These are phyloP conservation scores for Pterocarpus santalinus DNA, from an alignment of 306 rosid genomes.

Conservation along the genomic window DNA sequence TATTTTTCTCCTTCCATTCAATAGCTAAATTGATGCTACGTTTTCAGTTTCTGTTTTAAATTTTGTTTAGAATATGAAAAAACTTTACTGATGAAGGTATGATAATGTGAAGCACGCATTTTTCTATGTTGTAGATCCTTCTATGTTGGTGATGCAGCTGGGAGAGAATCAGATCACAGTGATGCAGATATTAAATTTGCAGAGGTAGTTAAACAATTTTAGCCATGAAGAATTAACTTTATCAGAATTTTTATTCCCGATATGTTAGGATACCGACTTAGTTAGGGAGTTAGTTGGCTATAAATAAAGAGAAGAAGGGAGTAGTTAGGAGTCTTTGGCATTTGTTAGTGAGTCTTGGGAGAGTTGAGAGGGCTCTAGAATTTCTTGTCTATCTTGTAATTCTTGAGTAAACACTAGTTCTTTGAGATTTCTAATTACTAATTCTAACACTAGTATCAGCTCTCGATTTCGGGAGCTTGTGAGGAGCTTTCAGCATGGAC, in stretches of 20 bases:
- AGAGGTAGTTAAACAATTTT: slow-evolving; percentile 63
- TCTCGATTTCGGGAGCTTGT: too few species aligned
- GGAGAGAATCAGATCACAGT: slow-evolving; percentile 84
- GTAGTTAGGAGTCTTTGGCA: too few species aligned
- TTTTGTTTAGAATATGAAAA: slow-evolving; percentile 24
- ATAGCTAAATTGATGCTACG: slow-evolving; percentile 19
- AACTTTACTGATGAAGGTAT: slow-evolving; percentile 21
- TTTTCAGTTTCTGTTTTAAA: slow-evolving; percentile 14
- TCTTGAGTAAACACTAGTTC: too few species aligned
- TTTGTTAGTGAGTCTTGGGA: too few species aligned
- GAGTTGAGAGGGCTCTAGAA: too few species aligned
- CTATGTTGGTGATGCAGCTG: slow-evolving; percentile 98
- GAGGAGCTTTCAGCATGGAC: too few species aligned
- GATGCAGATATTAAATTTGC: slow-evolving; percentile 92
- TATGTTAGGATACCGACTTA: neutral
- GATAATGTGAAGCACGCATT: slow-evolving; percentile 22
- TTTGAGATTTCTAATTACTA: too few species aligned
- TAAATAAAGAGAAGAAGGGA: too few species aligned
- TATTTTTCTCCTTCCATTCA: slow-evolving; percentile 46
- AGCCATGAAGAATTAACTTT: slow-evolving; percentile 1
- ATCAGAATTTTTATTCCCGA: neutral
- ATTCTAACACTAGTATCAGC: too few species aligned
- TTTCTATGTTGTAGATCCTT: slow-evolving; percentile 72
- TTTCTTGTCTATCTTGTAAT: too few species aligned
- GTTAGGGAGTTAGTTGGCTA: too few species aligned